phyloP scores from a whole-genome alignment of 345 rosid species.

The Firmiana major region DNA sequence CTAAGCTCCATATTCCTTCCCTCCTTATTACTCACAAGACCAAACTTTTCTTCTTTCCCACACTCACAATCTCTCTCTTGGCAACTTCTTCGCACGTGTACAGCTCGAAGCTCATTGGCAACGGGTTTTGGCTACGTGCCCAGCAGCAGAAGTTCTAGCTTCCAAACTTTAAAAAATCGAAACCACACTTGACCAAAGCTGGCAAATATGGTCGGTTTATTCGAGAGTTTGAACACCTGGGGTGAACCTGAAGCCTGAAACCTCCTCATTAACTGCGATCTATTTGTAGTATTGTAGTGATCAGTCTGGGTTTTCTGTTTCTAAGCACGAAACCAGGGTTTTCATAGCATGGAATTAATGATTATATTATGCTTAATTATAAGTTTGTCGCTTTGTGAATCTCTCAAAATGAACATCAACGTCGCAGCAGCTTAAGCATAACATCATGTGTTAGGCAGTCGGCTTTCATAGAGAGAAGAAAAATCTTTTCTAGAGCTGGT shows the following conservation, averaged over 20 bases:
- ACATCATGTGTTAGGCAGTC: constrained; percentile 4
- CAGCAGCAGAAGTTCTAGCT: background rate
- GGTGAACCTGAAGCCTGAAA: background rate
- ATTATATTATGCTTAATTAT: background rate
- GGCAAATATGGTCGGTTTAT: background rate
- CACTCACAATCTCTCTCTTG: background rate
- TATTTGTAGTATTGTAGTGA: background rate
- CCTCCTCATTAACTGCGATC: background rate
- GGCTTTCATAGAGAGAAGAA: background rate
- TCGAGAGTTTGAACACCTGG: background rate
- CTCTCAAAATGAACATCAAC: background rate
- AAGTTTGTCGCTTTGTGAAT: background rate
- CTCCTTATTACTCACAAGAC: constrained; percentile 14
- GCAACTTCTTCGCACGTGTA: constrained; percentile 50
- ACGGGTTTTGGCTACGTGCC: constrained; percentile 23
- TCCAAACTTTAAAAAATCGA: background rate
- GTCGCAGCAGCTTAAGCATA: background rate
- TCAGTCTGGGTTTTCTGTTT: too few relatives aligned
- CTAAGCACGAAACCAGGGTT: too few relatives aligned
- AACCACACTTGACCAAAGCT: background rate
- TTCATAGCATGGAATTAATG: background rate
- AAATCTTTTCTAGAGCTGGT: background rate
- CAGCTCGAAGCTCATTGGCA: constrained; percentile 39
- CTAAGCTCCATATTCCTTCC: constrained; percentile 24
- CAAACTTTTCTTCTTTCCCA: background rate